phyloP scores from a whole-genome alignment of 73 alveolate species.

The Paramecium octaurelia region DNA sequence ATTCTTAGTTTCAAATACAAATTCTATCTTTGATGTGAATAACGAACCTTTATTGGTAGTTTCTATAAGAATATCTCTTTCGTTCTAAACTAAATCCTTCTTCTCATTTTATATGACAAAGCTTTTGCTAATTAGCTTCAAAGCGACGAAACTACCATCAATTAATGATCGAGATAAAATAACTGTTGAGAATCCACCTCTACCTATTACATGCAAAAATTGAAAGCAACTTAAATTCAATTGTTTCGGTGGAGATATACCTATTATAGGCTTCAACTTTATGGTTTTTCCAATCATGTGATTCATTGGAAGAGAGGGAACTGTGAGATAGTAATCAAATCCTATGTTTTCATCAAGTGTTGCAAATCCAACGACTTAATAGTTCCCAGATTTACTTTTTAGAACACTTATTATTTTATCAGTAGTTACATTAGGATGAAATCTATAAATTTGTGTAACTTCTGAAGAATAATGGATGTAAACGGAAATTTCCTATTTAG shows the following conservation, averaged over 20 bases:
- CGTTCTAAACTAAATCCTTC: slow-evolving; percentile 48
- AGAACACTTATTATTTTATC: not conserved
- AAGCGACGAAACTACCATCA: slow-evolving; percentile 78
- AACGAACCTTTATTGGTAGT: slow-evolving; percentile 51
- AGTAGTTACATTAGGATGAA: not conserved
- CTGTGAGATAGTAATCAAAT: slow-evolving; percentile 44
- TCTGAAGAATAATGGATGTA: not conserved
- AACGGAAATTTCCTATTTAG: not conserved
- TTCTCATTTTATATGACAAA: slow-evolving; percentile 59
- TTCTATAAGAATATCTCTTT: slow-evolving; percentile 50
- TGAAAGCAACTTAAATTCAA: slow-evolving; percentile 67
- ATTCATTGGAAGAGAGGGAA: slow-evolving; percentile 24
- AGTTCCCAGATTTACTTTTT: not conserved
- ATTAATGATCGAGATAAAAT: slow-evolving; percentile 68
- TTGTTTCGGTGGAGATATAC: not conserved
- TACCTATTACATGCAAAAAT: slow-evolving; percentile 74
- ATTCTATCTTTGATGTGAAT: slow-evolving; percentile 58
- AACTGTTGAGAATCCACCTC: slow-evolving; percentile 84
- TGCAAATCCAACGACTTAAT: not conserved
- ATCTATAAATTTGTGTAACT: not conserved
- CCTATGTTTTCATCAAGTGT: slow-evolving; percentile 39
- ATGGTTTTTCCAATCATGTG: slow-evolving; percentile 3
- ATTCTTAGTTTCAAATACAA: slow-evolving; percentile 60
- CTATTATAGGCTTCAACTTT: not conserved
- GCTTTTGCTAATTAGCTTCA: slow-evolving; percentile 67